These are phyloP conservation scores for Marasmius oreades DNA, from an alignment of 1,284 basidiomycete species.

Conservation along the genomic window DNA sequence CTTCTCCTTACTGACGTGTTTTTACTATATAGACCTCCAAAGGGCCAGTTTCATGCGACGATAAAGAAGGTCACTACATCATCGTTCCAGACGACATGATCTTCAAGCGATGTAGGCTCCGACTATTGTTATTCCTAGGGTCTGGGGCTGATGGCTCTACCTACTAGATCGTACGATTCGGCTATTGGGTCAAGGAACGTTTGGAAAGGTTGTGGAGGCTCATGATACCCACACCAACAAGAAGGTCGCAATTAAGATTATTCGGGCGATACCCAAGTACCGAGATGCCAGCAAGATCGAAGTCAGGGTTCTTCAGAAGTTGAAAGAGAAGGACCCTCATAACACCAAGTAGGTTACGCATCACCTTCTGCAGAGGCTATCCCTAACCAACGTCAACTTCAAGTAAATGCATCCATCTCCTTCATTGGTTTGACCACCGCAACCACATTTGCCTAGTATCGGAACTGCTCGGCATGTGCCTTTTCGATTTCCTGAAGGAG, in stretches of 20 bases:
- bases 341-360: conserved; percentile 77
- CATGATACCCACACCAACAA: conserved; percentile 75
- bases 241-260: conserved; percentile 98
- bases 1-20: conserved; percentile 22
- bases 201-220: conserved; percentile 98
- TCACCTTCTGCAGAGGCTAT: conserved; percentile 17
- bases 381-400: conserved; percentile 11
- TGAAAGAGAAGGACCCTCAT: conserved; percentile 86
- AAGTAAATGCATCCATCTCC: conserved; percentile 98
- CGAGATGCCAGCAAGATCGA: conserved; percentile 99
- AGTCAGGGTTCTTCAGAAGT: conserved; percentile 89
- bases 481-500: conserved; percentile 99
- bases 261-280: conserved; percentile 94
- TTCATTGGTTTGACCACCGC: conserved; percentile 94
- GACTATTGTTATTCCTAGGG: conserved; percentile 9
- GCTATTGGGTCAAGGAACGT: conserved; percentile 95
- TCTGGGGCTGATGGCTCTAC: conserved; percentile 20
- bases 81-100: conserved; percentile 89
- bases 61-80: conserved; percentile 94
- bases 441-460: conserved; percentile 99
- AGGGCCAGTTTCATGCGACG: conserved; percentile 73
- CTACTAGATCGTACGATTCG: conserved; percentile 82
- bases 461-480: conserved; percentile 94
- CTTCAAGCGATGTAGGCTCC: conserved; percentile 69
- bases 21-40: conserved; percentile 48